These are phyloP conservation scores for Phialophora expanda DNA, from an alignment of 2,329 filamentous ascomycete species.

Conservation along the genomic window DNA sequence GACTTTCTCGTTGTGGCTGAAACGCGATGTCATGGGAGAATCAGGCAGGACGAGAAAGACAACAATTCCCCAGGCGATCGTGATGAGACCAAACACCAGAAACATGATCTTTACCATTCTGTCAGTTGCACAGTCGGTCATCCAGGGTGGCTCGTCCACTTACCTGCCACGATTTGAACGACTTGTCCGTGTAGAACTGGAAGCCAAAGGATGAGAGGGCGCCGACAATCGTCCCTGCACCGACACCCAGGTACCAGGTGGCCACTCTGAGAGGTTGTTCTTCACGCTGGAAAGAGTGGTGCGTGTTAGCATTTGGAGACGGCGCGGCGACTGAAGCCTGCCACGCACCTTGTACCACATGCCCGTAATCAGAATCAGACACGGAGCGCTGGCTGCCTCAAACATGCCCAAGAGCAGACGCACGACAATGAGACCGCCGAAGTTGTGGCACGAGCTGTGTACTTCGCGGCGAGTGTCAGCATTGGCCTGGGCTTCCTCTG, in stretches of 20 bases:
- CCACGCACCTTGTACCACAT: slow-evolving; percentile 56
- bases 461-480: slow-evolving; percentile 5
- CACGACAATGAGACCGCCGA: slow-evolving; percentile 59
- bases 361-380: slow-evolving; percentile 65
- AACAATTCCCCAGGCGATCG: slow-evolving; percentile 50
- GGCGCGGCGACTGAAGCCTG: background rate
- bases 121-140: background rate
- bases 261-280: slow-evolving; percentile 66
- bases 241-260: slow-evolving; percentile 66
- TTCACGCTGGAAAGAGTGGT: slow-evolving; percentile 33
- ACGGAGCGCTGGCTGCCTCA: slow-evolving; percentile 65
- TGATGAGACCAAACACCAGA: slow-evolving; percentile 55
- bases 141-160: slow-evolving; percentile 38
- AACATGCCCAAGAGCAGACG: slow-evolving; percentile 66
- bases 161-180: slow-evolving; percentile 23
- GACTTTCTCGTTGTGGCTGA: slow-evolving; percentile 33
- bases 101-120: slow-evolving; percentile 56
- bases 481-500: background rate
- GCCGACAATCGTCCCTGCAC: slow-evolving; percentile 61
- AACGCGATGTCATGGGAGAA: slow-evolving; percentile 53
- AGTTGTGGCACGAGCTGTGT: slow-evolving; percentile 55
- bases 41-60: slow-evolving; percentile 57
- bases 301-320: background rate
- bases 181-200: slow-evolving; percentile 48
- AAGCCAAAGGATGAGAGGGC: slow-evolving; percentile 58